Evolutionary conservation across 345 rosid genomes (phyloP).

Genomic region (Eucalyptus albens): DNA sequence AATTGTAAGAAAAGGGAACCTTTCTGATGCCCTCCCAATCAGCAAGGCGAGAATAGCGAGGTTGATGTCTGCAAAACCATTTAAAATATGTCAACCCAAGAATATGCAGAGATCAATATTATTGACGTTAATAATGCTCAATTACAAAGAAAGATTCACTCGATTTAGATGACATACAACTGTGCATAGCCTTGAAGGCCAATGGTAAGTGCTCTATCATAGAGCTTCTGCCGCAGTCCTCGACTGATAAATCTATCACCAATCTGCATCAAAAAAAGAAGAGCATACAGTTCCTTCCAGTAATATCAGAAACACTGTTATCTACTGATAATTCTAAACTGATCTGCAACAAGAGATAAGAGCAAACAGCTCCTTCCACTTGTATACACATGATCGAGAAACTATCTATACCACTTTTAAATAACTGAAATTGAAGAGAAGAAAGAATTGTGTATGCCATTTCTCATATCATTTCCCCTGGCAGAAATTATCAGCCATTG

Average conservation of each 20-base stretch:
- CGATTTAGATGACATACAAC: conserved; percentile 41
- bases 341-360: neutral
- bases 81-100: neutral
- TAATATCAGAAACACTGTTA: neutral
- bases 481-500: neutral
- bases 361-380: neutral
- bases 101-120: neutral
- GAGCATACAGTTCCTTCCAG: neutral
- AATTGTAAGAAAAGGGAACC: conserved; percentile 26
- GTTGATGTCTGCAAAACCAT: conserved; percentile 60
- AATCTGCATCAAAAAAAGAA: conserved; percentile 34
- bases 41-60: conserved; percentile 78
- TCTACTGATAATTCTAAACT: neutral
- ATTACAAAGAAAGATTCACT: neutral
- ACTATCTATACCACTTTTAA: neutral
- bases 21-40: conserved; percentile 90
- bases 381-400: neutral
- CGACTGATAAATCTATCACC: conserved; percentile 81
- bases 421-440: neutral
- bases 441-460: neutral
- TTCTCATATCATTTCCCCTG: neutral
- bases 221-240: conserved; percentile 52
- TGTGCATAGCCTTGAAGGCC: conserved; percentile 93
- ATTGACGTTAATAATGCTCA: neutral
- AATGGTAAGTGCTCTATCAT: conserved; percentile 74